Evolutionary conservation across 805 yeast species (phyloP), one percentile per base, ranked within the genome.

Genomic region (Kazachstania taianensis): DNA sequence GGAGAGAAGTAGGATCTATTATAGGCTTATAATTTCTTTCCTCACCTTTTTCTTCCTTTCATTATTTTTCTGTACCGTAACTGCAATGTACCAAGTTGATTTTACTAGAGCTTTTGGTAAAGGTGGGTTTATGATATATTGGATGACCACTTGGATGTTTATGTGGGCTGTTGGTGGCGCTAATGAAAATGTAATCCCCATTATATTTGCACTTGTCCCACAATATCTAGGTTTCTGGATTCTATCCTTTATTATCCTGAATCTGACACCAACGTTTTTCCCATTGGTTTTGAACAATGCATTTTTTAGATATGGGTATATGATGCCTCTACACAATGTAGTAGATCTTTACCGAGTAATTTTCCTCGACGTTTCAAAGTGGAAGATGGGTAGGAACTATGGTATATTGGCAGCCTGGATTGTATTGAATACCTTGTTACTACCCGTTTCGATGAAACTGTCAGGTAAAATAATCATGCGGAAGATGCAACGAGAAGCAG

Each of bases 151-250:
- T 4, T 83, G 62, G 52, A 46, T 82, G 33, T 71, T 83, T 5
- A 77, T 82, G 83, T 60, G 75, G 42, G 82, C 87, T 1, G 79
- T 81, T 20, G 94, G 92, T 40, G 73, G 81, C 32, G 77, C 79
- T 16, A 79, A 78, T 50, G 92, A 83, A 55, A 73, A 78, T 42
- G 59, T 70, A 43, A 74, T 77, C 0, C 52, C 74, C 53, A 22
- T 80, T 6, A 49, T 70, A 4, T 59, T 78, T 33, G 58, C 76
- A 6, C 38, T 62, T n/a, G 64, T 63, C 35, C 89, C 92, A 1
- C 81, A 84, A 17, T 46, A 67, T 34, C 43, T 79, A 32, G 86
- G 87, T 0, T 70, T 80, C 46, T 80, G 87, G 85, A 50, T 82
- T 45, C 61, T 81, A 37, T 66, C 71, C 39, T 81, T 81, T 70